These are phyloP conservation scores for Entrophospora sp. DNA, from an alignment of 192 early-diverging fungal species.

Conservation along the genomic window DNA sequence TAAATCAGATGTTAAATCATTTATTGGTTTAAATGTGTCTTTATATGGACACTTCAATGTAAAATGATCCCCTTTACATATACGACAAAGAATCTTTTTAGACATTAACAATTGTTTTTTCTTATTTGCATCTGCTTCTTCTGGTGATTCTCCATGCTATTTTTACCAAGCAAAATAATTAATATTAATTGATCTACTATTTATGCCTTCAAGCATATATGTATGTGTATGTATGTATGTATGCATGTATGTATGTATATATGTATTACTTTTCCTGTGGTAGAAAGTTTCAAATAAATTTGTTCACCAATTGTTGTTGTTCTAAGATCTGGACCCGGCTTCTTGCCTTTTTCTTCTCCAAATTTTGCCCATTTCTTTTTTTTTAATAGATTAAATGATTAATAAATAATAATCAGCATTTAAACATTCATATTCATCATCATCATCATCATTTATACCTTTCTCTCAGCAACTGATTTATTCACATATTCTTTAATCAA, in stretches of 20 bases:
- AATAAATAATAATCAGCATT: not conserved
- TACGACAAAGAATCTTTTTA: constrained; percentile 88
- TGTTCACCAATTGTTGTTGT: constrained; percentile 86
- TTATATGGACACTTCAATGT: constrained; percentile 98
- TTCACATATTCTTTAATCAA: constrained; percentile 74
- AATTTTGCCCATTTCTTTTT: constrained; percentile 80
- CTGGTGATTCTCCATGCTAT: constrained; percentile 44
- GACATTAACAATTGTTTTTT: constrained; percentile 48
- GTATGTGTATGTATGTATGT: too few relatives aligned
- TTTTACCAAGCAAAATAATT: too few relatives aligned
- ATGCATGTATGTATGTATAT: too few relatives aligned
- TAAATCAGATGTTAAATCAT: constrained; percentile 46
- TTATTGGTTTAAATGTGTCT: constrained; percentile 77
- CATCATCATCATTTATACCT: constrained; percentile 31
- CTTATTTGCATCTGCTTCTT: constrained; percentile 55
- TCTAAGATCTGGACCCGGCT: constrained; percentile 76
- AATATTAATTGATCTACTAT: too few relatives aligned
- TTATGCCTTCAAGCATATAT: too few relatives aligned
- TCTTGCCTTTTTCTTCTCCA: constrained; percentile 71
- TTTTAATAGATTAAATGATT: not conserved
- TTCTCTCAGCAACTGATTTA: constrained; percentile 82
- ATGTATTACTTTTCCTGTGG: constrained; percentile 46
- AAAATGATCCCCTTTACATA: constrained; percentile 94
- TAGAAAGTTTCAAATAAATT: constrained; percentile 76
- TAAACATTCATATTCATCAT: not conserved